Percentiles rank a stretch among this genome's conserved stretches.
Conservation (phyloP, 2,329 filamentous ascomycete genomes). For the Microdochium paspali region DNA sequence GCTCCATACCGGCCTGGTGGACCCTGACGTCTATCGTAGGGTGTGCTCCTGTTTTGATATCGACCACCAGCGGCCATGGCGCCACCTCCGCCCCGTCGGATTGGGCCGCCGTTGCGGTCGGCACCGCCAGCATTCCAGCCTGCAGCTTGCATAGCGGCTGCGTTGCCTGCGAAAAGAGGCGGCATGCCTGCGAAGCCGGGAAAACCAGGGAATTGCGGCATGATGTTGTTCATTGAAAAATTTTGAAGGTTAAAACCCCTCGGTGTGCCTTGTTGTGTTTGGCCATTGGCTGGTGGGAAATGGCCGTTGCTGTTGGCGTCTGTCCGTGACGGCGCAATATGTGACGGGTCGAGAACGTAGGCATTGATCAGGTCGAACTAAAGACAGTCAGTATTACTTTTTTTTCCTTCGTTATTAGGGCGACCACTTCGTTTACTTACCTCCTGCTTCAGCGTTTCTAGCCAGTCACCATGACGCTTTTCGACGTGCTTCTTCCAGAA, state of each 20-base stretch:
- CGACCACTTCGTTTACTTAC: constrained; percentile 41
- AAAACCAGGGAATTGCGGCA: constrained; percentile 51
- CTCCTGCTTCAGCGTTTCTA: constrained; percentile 70
- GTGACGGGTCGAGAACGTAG: constrained; percentile 88
- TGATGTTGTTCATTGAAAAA: constrained; percentile 50
- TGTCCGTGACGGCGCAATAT: constrained; percentile 86
- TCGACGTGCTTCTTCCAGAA: constrained; percentile 99
- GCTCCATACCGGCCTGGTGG: constrained; percentile 35
- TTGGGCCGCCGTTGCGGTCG: constrained; percentile 52
- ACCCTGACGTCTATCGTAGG: constrained; percentile 61
- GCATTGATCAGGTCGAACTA: constrained; percentile 86
- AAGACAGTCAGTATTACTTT: background rate
- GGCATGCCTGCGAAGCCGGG: constrained; percentile 46
- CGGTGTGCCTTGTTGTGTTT: constrained; percentile 73
- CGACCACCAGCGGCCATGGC: constrained; percentile 44
- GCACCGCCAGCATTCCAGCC: constrained; percentile 40
- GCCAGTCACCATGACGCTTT: constrained; percentile 88
- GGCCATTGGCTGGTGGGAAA: constrained; percentile 73
- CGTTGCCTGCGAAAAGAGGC: constrained; percentile 34
- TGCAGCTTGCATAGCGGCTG: constrained; percentile 26
- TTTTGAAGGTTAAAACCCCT: constrained; percentile 83
- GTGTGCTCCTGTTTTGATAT: constrained; percentile 56
- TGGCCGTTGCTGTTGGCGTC: constrained; percentile 95
- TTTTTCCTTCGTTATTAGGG: constrained; percentile 20
- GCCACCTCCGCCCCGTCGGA: constrained; percentile 45